These are phyloP conservation scores for Xeromyces bisporus DNA, from an alignment of 495 filamentous ascomycete genomes.

Conservation along the genomic window DNA sequence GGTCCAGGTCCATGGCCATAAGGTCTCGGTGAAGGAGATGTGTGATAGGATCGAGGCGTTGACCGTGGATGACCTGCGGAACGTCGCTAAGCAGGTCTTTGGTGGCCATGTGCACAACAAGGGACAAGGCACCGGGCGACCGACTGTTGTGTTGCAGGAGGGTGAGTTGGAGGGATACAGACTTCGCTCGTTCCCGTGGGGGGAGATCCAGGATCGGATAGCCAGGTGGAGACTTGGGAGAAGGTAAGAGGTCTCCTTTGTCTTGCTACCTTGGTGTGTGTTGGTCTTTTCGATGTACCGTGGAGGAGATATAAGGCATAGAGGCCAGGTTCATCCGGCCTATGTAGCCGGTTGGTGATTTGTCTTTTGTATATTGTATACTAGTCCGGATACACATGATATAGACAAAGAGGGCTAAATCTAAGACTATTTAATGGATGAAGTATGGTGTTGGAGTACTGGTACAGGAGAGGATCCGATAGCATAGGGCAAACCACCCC, in stretches of 20 bases:
- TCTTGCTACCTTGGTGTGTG: too few species aligned
- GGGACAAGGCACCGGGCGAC: conserved; percentile 68
- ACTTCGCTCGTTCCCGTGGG: conserved; percentile 50
- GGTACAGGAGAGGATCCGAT: too few species aligned
- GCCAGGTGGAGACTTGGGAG: conserved; percentile 69
- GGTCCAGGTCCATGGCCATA: conserved; percentile 85
- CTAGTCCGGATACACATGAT: too few species aligned
- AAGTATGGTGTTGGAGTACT: too few species aligned
- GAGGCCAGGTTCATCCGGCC: too few species aligned
- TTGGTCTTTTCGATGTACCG: too few species aligned
- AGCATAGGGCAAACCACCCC: too few species aligned
- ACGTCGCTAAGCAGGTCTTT: conserved; percentile 70
- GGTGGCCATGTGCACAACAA: conserved; percentile 58
- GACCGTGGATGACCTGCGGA: conserved; percentile 63
- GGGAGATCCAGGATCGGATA: conserved; percentile 74
- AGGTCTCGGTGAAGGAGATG: conserved; percentile 88
- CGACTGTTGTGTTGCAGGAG: conserved; percentile 92
- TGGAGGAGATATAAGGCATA: too few species aligned
- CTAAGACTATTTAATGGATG: too few species aligned
- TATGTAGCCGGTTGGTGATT: too few species aligned
- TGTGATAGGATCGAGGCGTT: conserved; percentile 67
- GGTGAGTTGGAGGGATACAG: conserved; percentile 29
- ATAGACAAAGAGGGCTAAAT: too few species aligned
- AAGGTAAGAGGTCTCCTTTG: conserved; percentile 22
- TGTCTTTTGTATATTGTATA: too few species aligned